Percentiles rank a stretch among this genome's conserved stretches.
phyloP scores from a whole-genome alignment of 2,329 filamentous ascomycete genomes.

The Chrysoporthe cubensis region DNA sequence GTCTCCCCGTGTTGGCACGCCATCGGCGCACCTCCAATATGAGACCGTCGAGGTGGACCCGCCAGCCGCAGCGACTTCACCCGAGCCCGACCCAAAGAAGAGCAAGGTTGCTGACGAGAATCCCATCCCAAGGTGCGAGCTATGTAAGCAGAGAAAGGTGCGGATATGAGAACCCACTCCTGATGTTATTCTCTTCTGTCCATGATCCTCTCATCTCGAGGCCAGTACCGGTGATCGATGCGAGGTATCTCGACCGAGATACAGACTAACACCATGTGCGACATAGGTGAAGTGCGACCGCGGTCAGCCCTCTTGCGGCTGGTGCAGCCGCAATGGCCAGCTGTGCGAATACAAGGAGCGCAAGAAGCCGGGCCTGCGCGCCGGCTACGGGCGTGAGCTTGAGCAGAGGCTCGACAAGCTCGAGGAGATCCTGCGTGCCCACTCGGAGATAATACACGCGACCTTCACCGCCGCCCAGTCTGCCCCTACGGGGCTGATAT shows the following conservation, averaged over 20 bases:
- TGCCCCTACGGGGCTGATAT: conserved; percentile 29
- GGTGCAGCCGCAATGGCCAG: conserved; percentile 67
- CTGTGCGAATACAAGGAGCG: conserved; percentile 70
- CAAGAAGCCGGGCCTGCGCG: conserved; percentile 68
- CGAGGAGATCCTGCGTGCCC: conserved; percentile 67
- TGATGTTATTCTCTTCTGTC: background rate
- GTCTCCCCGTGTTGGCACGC: conserved; percentile 21
- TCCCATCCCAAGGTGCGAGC: conserved; percentile 63
- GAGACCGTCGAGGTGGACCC: conserved; percentile 26
- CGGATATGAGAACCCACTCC: conserved; percentile 23
- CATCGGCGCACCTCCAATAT: conserved; percentile 24
- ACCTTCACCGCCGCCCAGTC: conserved; percentile 48
- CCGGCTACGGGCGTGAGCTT: conserved; percentile 73
- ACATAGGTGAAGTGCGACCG: conserved; percentile 74
- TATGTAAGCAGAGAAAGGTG: conserved; percentile 82
- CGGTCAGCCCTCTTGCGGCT: conserved; percentile 71
- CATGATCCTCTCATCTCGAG: background rate
- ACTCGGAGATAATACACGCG: conserved; percentile 68
- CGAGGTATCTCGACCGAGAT: background rate
- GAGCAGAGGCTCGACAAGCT: conserved; percentile 73
- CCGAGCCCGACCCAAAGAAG: conserved; percentile 28
- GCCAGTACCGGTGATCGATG: background rate
- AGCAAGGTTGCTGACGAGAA: conserved; percentile 42
- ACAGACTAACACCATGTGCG: background rate
- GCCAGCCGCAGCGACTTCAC: conserved; percentile 23